A percentile compares a stretch with the other conserved stretches of the same genome.
phyloP scores from a whole-genome alignment of 2,329 filamentous ascomycete species.

The Penicillium sp. region DNA sequence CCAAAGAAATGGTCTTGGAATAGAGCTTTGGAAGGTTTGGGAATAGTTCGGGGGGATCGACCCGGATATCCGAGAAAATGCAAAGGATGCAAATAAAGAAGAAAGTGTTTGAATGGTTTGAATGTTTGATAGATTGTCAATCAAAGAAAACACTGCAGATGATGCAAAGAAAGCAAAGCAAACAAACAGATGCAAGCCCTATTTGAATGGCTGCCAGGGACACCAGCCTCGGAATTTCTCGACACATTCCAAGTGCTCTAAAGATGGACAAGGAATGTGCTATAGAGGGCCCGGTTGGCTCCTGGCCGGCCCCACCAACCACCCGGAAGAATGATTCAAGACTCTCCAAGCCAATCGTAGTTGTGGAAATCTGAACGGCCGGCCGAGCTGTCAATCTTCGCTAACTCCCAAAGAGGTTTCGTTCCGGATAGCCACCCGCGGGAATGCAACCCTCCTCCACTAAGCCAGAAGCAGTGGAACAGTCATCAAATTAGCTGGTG shows the following conservation, averaged over 20 bases:
- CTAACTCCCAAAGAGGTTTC: constrained; percentile 21
- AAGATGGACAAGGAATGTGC: constrained; percentile 37
- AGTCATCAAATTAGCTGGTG: constrained; percentile 24
- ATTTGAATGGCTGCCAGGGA: constrained; percentile 37
- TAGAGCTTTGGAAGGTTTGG: constrained; percentile 23
- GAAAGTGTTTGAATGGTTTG: constrained; percentile 9
- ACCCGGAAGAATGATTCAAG: constrained; percentile 24
- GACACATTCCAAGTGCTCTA: constrained; percentile 36
- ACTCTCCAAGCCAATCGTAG: constrained; percentile 27
- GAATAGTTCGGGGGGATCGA: constrained; percentile 19
- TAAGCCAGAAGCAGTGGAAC: constrained; percentile 34
- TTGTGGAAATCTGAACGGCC: constrained; percentile 18
- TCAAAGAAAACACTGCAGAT: constrained; percentile 41
- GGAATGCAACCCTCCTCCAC: constrained; percentile 36
- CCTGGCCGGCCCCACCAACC: constrained; percentile 20
- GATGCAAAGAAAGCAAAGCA: constrained; percentile 45
- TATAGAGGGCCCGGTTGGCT: constrained; percentile 22
- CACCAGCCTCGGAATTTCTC: constrained; percentile 38
- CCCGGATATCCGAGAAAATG: constrained; percentile 18
- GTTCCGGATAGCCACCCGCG: constrained; percentile 31
- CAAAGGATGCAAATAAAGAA: constrained; percentile 26
- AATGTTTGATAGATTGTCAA: constrained; percentile 39
- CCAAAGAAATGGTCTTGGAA: constrained; percentile 12
- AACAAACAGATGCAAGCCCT: constrained; percentile 41
- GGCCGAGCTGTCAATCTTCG: constrained; percentile 25